Evolutionary conservation across 2,329 filamentous ascomycete genomes (phyloP).

Genomic region (Epichloe sibirici): DNA sequence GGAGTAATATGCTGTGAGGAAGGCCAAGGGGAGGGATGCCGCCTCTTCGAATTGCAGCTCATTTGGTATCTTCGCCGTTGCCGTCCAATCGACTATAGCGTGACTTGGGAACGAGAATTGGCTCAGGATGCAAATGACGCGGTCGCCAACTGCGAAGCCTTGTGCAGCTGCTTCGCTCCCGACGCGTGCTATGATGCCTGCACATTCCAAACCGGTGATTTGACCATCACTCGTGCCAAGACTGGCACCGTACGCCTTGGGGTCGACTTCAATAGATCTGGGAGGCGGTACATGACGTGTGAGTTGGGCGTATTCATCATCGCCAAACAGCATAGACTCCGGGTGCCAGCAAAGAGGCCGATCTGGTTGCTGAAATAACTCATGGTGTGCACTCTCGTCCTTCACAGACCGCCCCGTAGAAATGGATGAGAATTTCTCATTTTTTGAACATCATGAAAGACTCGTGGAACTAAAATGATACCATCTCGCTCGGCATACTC

Average conservation of each 20-base stretch:
- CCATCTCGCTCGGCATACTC: not conserved
- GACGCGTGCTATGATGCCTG: not conserved
- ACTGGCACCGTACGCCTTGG: not conserved
- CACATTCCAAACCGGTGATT: not conserved
- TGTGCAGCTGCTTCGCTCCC: not conserved
- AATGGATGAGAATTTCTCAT: not conserved
- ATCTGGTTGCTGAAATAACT: not conserved
- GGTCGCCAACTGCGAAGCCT: not conserved
- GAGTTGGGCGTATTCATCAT: not conserved
- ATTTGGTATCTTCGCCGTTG: not conserved
- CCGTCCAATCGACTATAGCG: not conserved
- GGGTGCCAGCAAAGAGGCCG: not conserved
- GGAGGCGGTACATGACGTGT: not conserved
- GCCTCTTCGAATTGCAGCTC: not conserved
- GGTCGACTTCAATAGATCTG: not conserved
- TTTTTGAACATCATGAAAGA: not conserved
- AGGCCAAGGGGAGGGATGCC: no score
- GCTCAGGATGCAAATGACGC: not conserved
- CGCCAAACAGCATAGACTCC: not conserved
- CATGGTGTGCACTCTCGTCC: not conserved
- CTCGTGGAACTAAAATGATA: not conserved
- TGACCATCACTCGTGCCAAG: not conserved
- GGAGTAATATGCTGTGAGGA: no score
- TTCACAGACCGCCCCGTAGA: not conserved
- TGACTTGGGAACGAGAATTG: not conserved